Evolutionary conservation across 306 rosid genomes (phyloP).

Genomic region (Inga leiocalycina): DNA sequence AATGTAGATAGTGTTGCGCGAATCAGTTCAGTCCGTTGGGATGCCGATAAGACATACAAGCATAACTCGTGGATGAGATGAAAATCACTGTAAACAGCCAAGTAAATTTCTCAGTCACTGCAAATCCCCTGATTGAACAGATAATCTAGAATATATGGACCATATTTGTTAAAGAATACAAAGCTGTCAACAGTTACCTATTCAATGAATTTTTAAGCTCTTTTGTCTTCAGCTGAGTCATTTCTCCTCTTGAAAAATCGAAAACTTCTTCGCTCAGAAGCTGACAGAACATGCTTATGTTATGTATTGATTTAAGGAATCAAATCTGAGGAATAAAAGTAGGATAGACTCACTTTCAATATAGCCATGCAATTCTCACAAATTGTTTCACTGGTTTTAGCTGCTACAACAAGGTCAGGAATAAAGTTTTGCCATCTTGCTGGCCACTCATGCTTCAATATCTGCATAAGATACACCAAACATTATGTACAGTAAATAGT

Average conservation of each 20-base stretch:
- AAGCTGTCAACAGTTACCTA: conserved; percentile 11
- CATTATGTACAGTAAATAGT: conserved; percentile 6
- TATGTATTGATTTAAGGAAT: conserved; percentile 16
- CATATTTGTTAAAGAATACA: not conserved
- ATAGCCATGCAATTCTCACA: conserved; percentile 86
- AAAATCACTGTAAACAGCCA: conserved; percentile 82
- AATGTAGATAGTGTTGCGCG: conserved; percentile 90
- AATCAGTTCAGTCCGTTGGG: conserved; percentile 91
- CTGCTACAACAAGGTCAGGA: conserved; percentile 89
- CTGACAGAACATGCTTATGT: conserved; percentile 33
- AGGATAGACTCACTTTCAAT: conserved; percentile 36
- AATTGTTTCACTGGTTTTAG: conserved; percentile 78
- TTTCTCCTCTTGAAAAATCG: conserved; percentile 61
- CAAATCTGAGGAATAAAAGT: not conserved
- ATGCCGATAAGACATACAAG: conserved; percentile 90
- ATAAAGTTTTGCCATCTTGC: conserved; percentile 88
- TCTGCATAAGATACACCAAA: conserved; percentile 51
- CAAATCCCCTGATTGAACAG: not conserved
- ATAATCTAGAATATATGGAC: not conserved
- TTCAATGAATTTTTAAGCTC: conserved; percentile 52
- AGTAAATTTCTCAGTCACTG: conserved; percentile 33
- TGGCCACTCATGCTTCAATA: conserved; percentile 99
- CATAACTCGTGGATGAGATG: conserved; percentile 98
- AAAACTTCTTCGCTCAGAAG: conserved; percentile 63
- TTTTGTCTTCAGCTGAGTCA: conserved; percentile 60